Percentiles rank a stretch among this genome's conserved stretches.
Conservation (phyloP, 2,329 filamentous ascomycete species). For the Colletotrichum sp. region DNA sequence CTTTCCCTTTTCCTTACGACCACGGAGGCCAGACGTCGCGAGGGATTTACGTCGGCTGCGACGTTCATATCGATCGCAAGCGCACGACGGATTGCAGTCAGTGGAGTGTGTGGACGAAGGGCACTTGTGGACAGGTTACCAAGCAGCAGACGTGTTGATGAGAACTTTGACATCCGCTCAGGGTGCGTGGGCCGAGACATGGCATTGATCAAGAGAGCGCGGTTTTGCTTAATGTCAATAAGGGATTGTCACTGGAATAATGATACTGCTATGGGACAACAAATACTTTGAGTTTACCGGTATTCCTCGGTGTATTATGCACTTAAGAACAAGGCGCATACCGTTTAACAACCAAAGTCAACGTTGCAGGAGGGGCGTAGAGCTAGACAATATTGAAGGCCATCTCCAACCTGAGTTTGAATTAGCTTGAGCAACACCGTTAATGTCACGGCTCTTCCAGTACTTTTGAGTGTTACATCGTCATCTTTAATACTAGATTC, state of each 20-base stretch:
- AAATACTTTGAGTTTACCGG: fast-evolving
- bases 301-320: fast-evolving
- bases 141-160: neutral
- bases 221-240: fast-evolving
- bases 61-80: neutral
- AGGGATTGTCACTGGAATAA: too few relatives aligned
- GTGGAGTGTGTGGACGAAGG: neutral
- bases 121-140: neutral
- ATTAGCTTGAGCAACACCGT: fast-evolving
- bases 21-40: neutral
- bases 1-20: neutral
- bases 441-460: fast-evolving
- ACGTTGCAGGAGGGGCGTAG: neutral
- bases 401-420: neutral
- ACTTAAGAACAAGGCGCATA: fast-evolving
- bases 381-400: fast-evolving
- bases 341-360: fast-evolving
- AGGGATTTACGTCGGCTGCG: neutral
- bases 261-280: fast-evolving
- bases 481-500: neutral
- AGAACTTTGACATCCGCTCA: fast-evolving
- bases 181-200: neutral
- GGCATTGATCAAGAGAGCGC: fast-evolving
- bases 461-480: neutral
- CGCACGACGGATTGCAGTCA: neutral